phyloP scores from a whole-genome alignment of 148 eudicot genomes.

The Nepenthes mirabilis region DNA sequence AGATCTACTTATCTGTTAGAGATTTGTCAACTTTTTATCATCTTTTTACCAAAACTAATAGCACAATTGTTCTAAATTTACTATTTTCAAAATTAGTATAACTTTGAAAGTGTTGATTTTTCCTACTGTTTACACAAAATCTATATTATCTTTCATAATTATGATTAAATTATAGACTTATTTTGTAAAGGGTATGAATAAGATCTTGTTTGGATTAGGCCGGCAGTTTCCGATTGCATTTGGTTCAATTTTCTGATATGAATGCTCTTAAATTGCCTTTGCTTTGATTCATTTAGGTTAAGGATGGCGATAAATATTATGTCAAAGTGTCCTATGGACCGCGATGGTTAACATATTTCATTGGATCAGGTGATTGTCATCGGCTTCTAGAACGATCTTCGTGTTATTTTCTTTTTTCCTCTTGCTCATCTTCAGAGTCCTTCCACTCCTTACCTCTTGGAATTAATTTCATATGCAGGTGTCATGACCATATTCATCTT shows the following conservation, averaged over 20 bases:
- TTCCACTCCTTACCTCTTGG: background rate
- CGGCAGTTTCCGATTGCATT: background rate
- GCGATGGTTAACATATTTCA: constrained; percentile 38
- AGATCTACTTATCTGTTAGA: no score
- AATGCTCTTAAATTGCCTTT: background rate
- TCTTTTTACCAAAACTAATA: no score
- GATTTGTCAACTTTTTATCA: no score
- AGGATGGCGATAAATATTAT: constrained; percentile 19
- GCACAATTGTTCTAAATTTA: no score
- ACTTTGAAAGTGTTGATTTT: no score
- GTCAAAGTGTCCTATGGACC: constrained; percentile 40
- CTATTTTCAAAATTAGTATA: no score
- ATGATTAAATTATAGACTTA: no score
- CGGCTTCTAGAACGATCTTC: background rate
- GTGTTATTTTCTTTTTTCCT: background rate
- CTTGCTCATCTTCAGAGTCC: background rate
- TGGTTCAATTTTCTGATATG: background rate
- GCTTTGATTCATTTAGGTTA: constrained; percentile 11
- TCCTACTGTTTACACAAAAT: no score
- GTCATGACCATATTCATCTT: constrained; percentile 18
- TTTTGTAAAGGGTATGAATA: no score
- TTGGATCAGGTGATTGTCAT: constrained; percentile 20
- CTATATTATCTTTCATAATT: no score
- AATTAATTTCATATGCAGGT: constrained; percentile 13
- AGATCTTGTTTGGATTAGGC: background rate